phyloP scores from a whole-genome alignment of 257 asterid genomes.

The Gentiana straminea region DNA sequence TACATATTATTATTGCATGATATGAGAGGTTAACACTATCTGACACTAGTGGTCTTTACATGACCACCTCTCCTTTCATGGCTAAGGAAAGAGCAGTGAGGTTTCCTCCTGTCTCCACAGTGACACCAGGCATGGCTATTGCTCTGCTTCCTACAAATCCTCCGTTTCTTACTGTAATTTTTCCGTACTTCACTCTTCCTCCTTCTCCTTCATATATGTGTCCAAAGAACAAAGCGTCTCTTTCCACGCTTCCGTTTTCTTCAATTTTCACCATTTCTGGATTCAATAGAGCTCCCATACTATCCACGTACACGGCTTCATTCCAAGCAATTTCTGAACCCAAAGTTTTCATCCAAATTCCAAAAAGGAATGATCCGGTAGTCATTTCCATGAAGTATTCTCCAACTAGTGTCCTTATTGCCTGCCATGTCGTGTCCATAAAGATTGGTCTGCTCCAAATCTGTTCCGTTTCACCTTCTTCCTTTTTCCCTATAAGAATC shows the following conservation, averaged over 20 bases:
- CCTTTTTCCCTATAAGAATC: conserved; percentile 49
- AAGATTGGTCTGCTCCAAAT: conserved; percentile 51
- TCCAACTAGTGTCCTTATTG: conserved; percentile 53
- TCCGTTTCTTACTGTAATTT: conserved; percentile 31
- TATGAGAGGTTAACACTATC: too few relatives aligned
- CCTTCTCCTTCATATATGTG: conserved; percentile 65
- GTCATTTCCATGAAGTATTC: conserved; percentile 63
- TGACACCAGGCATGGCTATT: conserved; percentile 55
- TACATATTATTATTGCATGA: too few relatives aligned
- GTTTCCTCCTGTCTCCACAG: conserved; percentile 31
- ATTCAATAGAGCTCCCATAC: conserved; percentile 46
- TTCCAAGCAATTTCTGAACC: conserved; percentile 47
- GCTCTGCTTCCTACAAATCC: conserved; percentile 58
- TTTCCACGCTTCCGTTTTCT: conserved; percentile 32
- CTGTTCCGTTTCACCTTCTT: conserved; percentile 44
- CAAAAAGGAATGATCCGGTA: conserved; percentile 35
- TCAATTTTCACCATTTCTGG: conserved; percentile 47
- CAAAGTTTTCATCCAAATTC: conserved; percentile 48
- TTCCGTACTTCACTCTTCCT: conserved; percentile 56
- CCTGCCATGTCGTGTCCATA: conserved; percentile 73
- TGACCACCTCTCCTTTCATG: conserved; percentile 53
- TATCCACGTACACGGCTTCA: conserved; percentile 36
- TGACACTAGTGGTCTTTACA: conserved; percentile 9
- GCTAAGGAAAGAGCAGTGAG: conserved; percentile 51
- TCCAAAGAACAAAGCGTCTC: conserved; percentile 55